Percentiles rank a stretch among this genome's conserved stretches.
Conservation (phyloP, 768 basidiomycete genomes). For the Phanerochaete sordida region DNA sequence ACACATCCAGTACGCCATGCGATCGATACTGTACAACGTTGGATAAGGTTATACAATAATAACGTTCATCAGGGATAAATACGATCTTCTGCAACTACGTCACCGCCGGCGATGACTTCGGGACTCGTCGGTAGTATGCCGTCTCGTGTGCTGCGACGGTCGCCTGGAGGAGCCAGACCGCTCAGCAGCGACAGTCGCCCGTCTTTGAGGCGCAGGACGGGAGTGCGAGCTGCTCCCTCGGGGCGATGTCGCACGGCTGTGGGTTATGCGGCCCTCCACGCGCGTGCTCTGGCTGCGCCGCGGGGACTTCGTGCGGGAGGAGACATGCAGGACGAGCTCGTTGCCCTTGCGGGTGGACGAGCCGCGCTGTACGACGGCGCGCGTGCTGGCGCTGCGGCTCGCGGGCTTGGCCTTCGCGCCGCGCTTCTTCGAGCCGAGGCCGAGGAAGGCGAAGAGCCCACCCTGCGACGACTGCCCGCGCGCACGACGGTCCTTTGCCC, state of each 20-base stretch:
- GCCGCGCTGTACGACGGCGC: conserved; percentile 6
- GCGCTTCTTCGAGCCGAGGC: conserved; percentile 9
- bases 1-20: not conserved
- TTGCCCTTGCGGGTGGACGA: conserved; percentile 10
- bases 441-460: conserved; percentile 28
- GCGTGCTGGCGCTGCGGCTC: not conserved
- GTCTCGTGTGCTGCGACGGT: not conserved
- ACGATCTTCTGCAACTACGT: not conserved
- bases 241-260: conserved; percentile 2
- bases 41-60: conserved; percentile 4
- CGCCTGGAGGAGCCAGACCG: not conserved
- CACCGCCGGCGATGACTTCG: not conserved
- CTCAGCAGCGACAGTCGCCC: not conserved
- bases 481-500: conserved; percentile 20
- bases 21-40: not conserved
- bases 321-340: conserved; percentile 20
- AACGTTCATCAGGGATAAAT: not conserved
- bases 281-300: conserved; percentile 19
- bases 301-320: conserved; percentile 18
- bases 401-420: not conserved
- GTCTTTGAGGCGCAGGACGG: not conserved
- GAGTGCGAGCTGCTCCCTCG: not conserved
- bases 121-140: not conserved
- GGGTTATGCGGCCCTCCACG: conserved; percentile 16
- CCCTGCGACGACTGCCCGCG: conserved; percentile 15